phyloP scores from a whole-genome alignment of 2,329 filamentous ascomycete genomes.

The Curvularia spicifera region DNA sequence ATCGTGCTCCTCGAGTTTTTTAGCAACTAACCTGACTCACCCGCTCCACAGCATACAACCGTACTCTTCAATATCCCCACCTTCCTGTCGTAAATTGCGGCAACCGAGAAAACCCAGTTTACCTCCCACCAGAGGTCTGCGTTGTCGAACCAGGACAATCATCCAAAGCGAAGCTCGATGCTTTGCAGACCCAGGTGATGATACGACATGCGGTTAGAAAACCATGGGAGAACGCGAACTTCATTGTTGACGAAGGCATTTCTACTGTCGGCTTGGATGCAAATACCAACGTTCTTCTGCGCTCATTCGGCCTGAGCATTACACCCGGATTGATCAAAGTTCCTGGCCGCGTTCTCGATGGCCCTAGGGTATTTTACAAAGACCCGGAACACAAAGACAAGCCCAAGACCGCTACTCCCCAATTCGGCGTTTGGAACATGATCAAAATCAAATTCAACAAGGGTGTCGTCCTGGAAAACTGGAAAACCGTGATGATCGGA shows the following conservation, averaged over 20 bases:
- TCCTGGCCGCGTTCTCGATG: conserved; percentile 67
- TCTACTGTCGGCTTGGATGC: conserved; percentile 25
- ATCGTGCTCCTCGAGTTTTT: neutral
- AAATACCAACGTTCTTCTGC: conserved; percentile 23
- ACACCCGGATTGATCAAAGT: conserved; percentile 70
- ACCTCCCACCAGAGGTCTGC: conserved; percentile 36
- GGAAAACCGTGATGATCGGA: conserved; percentile 24
- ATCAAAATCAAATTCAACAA: too few relatives aligned
- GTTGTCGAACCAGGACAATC: conserved; percentile 32
- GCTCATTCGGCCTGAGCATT: conserved; percentile 67
- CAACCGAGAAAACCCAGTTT: conserved; percentile 32
- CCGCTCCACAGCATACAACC: conserved; percentile 16
- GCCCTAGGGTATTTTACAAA: conserved; percentile 67
- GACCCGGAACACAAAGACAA: too few relatives aligned
- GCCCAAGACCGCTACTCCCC: too few relatives aligned
- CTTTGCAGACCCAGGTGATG: conserved; percentile 35
- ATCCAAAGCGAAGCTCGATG: conserved; percentile 29
- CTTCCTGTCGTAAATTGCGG: conserved; percentile 35
- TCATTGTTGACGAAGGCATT: conserved; percentile 22
- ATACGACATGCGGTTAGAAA: conserved; percentile 36
- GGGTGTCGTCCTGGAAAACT: too few relatives aligned
- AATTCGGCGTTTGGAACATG: conserved; percentile 64
- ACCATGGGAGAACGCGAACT: conserved; percentile 33
- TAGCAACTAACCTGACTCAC: neutral
- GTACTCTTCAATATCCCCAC: conserved; percentile 17